phyloP scores from a whole-genome alignment of 306 rosid species.

The Erythrophleum fordii region DNA sequence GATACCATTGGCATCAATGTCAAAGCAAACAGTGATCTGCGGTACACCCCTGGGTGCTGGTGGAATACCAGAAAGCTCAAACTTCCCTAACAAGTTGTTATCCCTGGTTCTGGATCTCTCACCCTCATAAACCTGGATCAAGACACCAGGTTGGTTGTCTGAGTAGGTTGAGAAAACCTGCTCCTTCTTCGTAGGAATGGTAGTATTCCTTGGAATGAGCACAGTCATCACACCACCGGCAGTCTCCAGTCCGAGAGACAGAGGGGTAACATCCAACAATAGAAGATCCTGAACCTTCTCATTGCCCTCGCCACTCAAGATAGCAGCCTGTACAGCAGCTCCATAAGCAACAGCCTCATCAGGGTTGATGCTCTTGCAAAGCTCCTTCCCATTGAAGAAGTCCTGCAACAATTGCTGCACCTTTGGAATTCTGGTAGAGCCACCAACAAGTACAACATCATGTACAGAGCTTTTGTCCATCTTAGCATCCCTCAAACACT shows the following conservation, averaged over 20 bases:
- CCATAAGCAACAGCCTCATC: constrained; percentile 85
- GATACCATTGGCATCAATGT: constrained; percentile 72
- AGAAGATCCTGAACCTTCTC: constrained; percentile 69
- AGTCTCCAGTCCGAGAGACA: constrained; percentile 62
- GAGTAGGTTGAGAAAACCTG: constrained; percentile 71
- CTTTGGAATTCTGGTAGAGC: constrained; percentile 75
- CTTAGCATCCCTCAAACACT: constrained; percentile 74
- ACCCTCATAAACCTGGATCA: constrained; percentile 67
- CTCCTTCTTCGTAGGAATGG: constrained; percentile 77
- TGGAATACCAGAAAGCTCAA: constrained; percentile 59
- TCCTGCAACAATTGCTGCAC: constrained; percentile 74
- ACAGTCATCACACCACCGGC: constrained; percentile 73
- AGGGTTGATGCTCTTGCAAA: constrained; percentile 75
- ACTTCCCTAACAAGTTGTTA: constrained; percentile 65
- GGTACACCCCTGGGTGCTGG: constrained; percentile 70
- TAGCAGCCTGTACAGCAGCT: constrained; percentile 77
- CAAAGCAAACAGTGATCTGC: constrained; percentile 63
- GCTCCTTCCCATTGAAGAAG: constrained; percentile 74
- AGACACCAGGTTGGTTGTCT: constrained; percentile 67
- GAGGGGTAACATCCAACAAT: constrained; percentile 70
- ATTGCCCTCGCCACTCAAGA: constrained; percentile 68
- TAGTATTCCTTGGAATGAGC: constrained; percentile 67
- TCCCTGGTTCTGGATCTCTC: constrained; percentile 61
- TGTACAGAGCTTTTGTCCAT: constrained; percentile 67
- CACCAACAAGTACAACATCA: constrained; percentile 77